Evolutionary conservation across 1,284 basidiomycete genomes (phyloP), one percentile per base, ranked within the genome.

Genomic region (Puccinia polysora): DNA sequence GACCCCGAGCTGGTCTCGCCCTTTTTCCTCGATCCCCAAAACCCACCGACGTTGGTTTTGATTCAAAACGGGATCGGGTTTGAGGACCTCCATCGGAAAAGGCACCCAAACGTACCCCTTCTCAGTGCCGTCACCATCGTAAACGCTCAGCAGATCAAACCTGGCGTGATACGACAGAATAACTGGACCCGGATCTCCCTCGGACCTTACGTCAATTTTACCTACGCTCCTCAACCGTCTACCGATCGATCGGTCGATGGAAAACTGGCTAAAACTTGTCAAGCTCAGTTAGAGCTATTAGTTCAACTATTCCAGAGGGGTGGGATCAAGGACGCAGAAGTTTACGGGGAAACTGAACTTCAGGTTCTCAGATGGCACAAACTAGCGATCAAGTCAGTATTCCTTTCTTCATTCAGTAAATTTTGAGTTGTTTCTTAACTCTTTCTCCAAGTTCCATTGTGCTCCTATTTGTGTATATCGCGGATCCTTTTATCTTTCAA

Each of bases 311-410:
- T 81, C 15, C 76, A 76, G 20, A 75, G 74, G 3, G 81, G 80
- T 5, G 80, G 80, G 7, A 79, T 82, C 69, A 78, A 77, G 52
- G 81, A 82, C 74, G 81, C 80, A 5, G 80, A 82, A 74, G 75
- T 74, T n/a, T 76, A 80, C 72, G 74, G 77, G 23, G 81, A 82
- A 64, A 73, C 75, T 28, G 79, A 76, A 14, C 75, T 83, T 20
- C 82, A 83, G 75, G 77, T 81, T 50, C 79, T 82, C 2, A 77
- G 82, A 5, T 83, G 82, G 82, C 81, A 82, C 76, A 83, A 83
- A 75, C 59, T 77, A n/a, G 76, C 76, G 4, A 76, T 75, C 38
- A 69, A 75, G 73, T 62, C 34, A 36, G 49, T 55, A 25, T 50
- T 28, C 43, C 10, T 15, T 3, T 18, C 6, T n/a, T 36, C 60